Conservation (phyloP, 169 alveolate genomes). For the Cryptosporidium parvum region DNA sequence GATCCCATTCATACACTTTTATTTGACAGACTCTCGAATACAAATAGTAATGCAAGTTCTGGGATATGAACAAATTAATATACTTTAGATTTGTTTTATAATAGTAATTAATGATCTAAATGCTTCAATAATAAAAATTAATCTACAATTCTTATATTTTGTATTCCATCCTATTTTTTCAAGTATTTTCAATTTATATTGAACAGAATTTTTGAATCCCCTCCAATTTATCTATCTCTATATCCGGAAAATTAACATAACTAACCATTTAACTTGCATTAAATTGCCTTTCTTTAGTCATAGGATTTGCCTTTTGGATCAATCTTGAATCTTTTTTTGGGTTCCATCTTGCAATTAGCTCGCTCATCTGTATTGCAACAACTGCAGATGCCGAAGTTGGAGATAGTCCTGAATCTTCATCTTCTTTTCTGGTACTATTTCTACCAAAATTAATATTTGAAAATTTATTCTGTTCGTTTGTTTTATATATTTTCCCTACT, state of each 20-base stretch:
- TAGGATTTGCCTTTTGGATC: constrained; percentile 41
- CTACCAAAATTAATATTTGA: not conserved
- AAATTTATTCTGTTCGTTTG: not conserved
- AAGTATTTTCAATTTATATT: not conserved
- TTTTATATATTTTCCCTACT: not conserved
- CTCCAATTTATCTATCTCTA: not conserved
- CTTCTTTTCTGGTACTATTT: not conserved
- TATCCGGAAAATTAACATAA: constrained; percentile 22
- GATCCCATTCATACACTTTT: constrained; percentile 66
- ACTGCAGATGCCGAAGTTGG: constrained; percentile 76
- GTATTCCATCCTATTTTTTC: not conserved
- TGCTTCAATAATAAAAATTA: not conserved
- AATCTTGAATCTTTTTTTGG: constrained; percentile 64
- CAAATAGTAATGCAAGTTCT: constrained; percentile 6
- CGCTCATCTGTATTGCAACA: constrained; percentile 75
- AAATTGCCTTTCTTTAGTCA: not conserved
- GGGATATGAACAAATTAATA: constrained; percentile 1
- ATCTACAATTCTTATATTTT: not conserved
- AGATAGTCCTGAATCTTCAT: constrained; percentile 41
- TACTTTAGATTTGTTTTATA: not conserved
- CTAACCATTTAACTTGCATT: constrained; percentile 15
- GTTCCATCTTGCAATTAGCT: constrained; percentile 72
- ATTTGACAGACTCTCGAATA: constrained; percentile 64
- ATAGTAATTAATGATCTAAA: constrained; percentile 5
- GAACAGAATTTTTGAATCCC: not conserved